A percentile compares a stretch with the other conserved stretches of the same genome.
phyloP scores from a whole-genome alignment of 306 rosid species.

The Rosa rugosa region DNA sequence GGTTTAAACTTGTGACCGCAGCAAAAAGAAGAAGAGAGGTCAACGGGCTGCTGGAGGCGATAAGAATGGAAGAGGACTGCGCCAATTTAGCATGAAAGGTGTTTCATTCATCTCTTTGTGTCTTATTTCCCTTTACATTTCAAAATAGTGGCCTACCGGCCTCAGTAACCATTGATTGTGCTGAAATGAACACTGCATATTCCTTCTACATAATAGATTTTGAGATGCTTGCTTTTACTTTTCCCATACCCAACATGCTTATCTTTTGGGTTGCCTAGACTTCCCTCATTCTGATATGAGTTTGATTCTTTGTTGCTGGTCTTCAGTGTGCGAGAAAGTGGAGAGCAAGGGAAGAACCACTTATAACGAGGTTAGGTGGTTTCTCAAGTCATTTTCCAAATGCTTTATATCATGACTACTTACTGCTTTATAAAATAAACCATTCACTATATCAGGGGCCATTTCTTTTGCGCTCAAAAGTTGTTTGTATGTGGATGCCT shows the following conservation, averaged over 20 bases:
- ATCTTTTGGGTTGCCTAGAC: background rate
- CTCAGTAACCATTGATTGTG: background rate
- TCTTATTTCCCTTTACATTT: slow-evolving; percentile 2
- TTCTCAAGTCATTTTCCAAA: slow-evolving; percentile 7
- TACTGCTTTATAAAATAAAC: background rate
- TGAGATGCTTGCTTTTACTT: slow-evolving; percentile 2
- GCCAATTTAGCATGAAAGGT: slow-evolving; percentile 99
- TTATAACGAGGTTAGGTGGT: slow-evolving; percentile 80
- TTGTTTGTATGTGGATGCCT: background rate
- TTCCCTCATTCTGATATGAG: slow-evolving; percentile 16
- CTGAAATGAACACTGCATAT: slow-evolving; percentile 9
- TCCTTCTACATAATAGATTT: background rate
- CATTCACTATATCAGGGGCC: background rate
- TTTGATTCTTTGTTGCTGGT: slow-evolving; percentile 29
- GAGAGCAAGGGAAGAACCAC: slow-evolving; percentile 98
- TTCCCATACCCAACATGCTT: background rate
- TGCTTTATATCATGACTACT: background rate
- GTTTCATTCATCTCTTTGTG: slow-evolving; percentile 18
- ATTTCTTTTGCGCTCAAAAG: background rate
- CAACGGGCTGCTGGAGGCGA: slow-evolving; percentile 93
- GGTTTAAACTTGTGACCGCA: slow-evolving; percentile 31
- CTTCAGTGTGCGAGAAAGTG: slow-evolving; percentile 91
- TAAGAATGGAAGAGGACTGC: slow-evolving; percentile 97
- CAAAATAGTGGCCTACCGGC: background rate
- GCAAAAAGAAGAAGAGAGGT: slow-evolving; percentile 95